Base-by-base conservation (phyloP, 176 grass and related monocot genomes). In the Oryza meyeriana region DNA sequence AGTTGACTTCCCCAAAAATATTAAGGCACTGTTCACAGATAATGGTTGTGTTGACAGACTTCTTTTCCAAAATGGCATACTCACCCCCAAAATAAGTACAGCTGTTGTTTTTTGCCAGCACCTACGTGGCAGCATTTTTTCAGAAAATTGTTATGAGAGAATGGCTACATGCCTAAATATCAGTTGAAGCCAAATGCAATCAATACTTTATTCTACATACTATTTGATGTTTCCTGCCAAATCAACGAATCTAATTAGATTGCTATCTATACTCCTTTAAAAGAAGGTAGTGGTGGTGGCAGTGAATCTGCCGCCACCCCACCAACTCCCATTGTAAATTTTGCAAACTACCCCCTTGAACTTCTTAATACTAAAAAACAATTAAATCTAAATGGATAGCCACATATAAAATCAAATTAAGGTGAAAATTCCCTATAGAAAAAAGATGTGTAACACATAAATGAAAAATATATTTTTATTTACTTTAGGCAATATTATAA, bases 91-190 rank as follows among this genome's bases (percentile, higher is more conserved):
- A 76, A 29, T 31, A 81, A 11, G n/a, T 22, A 25, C 45, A 25
- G 17, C 47, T 74, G 47, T 10, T 25, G 22, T 29, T 81, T 57
- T 64, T 59, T 42, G 7, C 8, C n/a, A 48, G 47, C 44, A 69
- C 38, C 55, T 50, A 44, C 24, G 28, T 58, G 12, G 52, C 2
- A 24, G 22, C 18, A n/a, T 24, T 57, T 68, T 68, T 61, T 68
- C 20, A 36, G 55, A 61, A 86, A 31, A 69, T 61, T 61, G 35
- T 44, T 57, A 86, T 26, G 17, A 44, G 58, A 76, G 45, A 58
- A 67, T 35, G 52, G 18, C 7, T 82, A 61, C 39, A 47, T 44
- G 27, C 27, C 14, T 64, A 72, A 78, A 45, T 64, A 45, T 58
- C 35, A 73, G 26, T 14, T 72, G 3, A 82, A 71, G 42, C n/a